A percentile compares a stretch with the other conserved stretches of the same genome.
phyloP scores from a whole-genome alignment of 495 filamentous ascomycete genomes.

The Chaetomium fimeti region DNA sequence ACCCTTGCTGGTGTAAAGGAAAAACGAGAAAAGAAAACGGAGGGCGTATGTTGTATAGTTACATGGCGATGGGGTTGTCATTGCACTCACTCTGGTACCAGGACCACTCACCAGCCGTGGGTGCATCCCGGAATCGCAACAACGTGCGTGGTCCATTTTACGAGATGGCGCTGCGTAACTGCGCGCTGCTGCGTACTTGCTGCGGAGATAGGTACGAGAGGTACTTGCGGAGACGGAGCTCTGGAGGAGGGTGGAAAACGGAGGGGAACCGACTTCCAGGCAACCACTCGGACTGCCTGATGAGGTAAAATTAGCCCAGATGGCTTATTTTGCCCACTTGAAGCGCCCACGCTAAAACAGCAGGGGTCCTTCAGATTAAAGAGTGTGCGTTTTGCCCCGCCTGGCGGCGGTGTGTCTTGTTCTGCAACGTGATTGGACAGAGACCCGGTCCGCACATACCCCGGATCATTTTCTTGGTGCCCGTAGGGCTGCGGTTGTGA shows the following conservation, averaged over 20 bases:
- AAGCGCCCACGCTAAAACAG: neutral
- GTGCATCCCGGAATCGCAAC: constrained; percentile 6
- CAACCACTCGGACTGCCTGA: neutral
- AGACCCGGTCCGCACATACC: neutral
- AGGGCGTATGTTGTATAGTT: neutral
- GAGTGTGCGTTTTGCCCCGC: neutral
- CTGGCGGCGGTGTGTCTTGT: neutral
- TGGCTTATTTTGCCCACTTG: constrained; percentile 16
- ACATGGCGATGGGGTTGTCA: neutral
- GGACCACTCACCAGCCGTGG: neutral
- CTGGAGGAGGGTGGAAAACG: neutral
- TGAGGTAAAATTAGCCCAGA: constrained; percentile 20
- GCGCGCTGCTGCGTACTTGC: neutral
- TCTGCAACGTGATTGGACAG: neutral
- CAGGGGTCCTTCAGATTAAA: neutral
- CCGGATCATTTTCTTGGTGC: constrained; percentile 4
- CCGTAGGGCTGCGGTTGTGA: constrained; percentile 14
- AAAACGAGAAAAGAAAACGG: constrained; percentile 1
- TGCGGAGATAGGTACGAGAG: neutral
- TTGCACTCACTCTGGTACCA: neutral
- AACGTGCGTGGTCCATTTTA: constrained; percentile 11
- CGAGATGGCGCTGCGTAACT: constrained; percentile 1
- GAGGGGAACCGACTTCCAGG: constrained; percentile 1
- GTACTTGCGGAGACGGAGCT: neutral
- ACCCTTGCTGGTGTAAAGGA: too few species aligned